Conservation (phyloP, 2,329 filamentous ascomycete species). For the Diaporthe citri region DNA sequence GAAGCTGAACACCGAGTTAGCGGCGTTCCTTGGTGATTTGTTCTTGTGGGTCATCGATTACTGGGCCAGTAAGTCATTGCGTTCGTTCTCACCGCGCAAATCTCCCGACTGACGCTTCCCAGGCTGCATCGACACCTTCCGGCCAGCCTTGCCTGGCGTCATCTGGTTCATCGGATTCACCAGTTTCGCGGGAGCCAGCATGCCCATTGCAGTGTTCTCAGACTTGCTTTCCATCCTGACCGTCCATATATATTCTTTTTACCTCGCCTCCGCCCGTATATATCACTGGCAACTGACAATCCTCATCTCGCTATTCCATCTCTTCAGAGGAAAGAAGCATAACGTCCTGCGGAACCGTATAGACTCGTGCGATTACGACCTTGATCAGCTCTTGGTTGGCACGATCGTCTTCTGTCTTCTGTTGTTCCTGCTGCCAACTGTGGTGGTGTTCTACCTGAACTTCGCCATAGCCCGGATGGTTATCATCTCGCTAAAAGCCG, state of each 20-base stretch:
- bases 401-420: conserved; percentile 97
- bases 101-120: conserved; percentile 43
- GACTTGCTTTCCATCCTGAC: conserved; percentile 93
- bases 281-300: conserved; percentile 99
- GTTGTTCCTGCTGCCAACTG: conserved; percentile 94
- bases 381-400: conserved; percentile 94
- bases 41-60: conserved; percentile 99
- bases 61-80: conserved; percentile 79
- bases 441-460: conserved; percentile 96
- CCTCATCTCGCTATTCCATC: conserved; percentile 95
- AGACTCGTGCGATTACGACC: conserved; percentile 97
- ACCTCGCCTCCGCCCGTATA: conserved; percentile 94
- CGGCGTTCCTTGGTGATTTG: conserved; percentile 91
- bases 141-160: conserved; percentile 84
- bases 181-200: conserved; percentile 94
- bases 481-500: conserved; percentile 93
- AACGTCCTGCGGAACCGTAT: conserved; percentile 98
- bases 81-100: neutral
- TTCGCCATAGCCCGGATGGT: conserved; percentile 95
- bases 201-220: conserved; percentile 96
- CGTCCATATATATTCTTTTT: conserved; percentile 97
- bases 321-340: conserved; percentile 97
- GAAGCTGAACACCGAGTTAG: conserved; percentile 94
- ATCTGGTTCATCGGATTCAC: conserved; percentile 95
- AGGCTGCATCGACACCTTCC: conserved; percentile 82